Evolutionary conservation across 108 stramenopile genomes (phyloP).

Genomic region (Stephanodiscus minutulus): DNA sequence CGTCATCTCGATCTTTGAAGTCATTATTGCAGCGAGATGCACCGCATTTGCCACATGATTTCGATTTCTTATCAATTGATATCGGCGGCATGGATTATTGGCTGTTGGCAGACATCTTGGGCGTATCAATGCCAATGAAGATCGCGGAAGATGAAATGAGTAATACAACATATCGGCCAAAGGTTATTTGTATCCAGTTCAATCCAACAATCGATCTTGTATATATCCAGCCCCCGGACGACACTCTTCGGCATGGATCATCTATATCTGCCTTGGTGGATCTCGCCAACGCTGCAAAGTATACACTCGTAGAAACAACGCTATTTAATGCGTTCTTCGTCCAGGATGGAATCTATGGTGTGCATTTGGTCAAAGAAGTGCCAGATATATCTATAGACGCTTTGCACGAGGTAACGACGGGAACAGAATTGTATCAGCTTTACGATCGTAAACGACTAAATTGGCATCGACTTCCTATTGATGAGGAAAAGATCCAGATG

Average conservation of each 20-base stretch:
- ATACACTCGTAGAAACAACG: constrained; percentile 74
- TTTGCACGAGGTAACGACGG: constrained; percentile 74
- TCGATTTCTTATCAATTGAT: constrained; percentile 64
- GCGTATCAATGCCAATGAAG: neutral
- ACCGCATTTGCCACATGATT: constrained; percentile 45
- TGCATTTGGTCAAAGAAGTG: constrained; percentile 46
- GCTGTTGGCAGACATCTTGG: constrained; percentile 34
- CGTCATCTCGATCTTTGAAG: constrained; percentile 17
- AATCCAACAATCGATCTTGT: constrained; percentile 79
- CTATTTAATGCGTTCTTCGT: constrained; percentile 86
- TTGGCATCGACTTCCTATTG: constrained; percentile 76
- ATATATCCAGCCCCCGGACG: constrained; percentile 67
- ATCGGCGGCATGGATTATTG: constrained; percentile 86
- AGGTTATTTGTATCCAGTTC: constrained; percentile 79
- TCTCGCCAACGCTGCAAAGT: constrained; percentile 52
- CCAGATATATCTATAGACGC: constrained; percentile 71
- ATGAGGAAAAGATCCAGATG: constrained; percentile 68
- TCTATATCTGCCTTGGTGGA: constrained; percentile 75
- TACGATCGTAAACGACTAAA: constrained; percentile 65
- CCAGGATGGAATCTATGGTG: constrained; percentile 19
- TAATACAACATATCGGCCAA: constrained; percentile 38
- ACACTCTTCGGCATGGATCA: constrained; percentile 64
- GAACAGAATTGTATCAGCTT: constrained; percentile 77
- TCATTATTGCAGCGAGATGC: constrained; percentile 14
- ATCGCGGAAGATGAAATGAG: neutral